phyloP scores from a whole-genome alignment of 1,139 yeast genomes.

The Yamadazyma pseudoaaseri region DNA sequence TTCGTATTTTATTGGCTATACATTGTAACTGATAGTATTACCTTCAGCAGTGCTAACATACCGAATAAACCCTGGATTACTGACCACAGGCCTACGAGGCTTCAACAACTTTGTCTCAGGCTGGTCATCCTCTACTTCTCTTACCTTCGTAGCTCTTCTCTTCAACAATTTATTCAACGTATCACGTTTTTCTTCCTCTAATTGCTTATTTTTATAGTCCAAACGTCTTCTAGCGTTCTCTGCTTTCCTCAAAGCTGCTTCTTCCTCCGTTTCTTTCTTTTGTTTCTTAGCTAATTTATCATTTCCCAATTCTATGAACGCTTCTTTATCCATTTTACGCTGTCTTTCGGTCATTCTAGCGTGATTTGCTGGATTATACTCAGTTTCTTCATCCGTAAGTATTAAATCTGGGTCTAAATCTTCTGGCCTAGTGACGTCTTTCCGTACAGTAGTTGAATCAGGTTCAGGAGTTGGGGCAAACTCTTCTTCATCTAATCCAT shows the following conservation, averaged over 20 bases:
- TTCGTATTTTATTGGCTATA: no score
- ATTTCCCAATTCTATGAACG: constrained; percentile 27
- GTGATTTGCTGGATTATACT: constrained; percentile 47
- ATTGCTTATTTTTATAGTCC: constrained; percentile 75
- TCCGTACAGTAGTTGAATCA: constrained; percentile 12
- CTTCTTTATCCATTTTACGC: constrained; percentile 36
- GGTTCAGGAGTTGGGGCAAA: constrained; percentile 18
- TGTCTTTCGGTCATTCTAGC: constrained; percentile 65
- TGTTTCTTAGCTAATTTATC: constrained; percentile 19
- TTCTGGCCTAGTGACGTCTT: constrained; percentile 17
- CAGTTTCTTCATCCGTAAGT: constrained; percentile 45
- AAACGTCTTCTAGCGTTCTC: constrained; percentile 88
- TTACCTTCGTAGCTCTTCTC: constrained; percentile 73
- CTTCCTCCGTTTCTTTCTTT: constrained; percentile 76
- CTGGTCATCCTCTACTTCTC: constrained; percentile 21
- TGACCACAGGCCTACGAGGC: constrained; percentile 35
- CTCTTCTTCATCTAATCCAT: constrained; percentile 27
- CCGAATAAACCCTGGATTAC: constrained; percentile 31
- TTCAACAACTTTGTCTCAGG: constrained; percentile 21
- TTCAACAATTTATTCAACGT: constrained; percentile 82
- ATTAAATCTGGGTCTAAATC: constrained; percentile 40
- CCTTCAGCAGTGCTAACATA: constrained; percentile 13
- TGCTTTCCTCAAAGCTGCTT: constrained; percentile 74
- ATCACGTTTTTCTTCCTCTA: constrained; percentile 91
- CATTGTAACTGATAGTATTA: background rate